phyloP scores from a whole-genome alignment of 2,329 filamentous ascomycete genomes.

The Scortechinia acanthostroma region DNA sequence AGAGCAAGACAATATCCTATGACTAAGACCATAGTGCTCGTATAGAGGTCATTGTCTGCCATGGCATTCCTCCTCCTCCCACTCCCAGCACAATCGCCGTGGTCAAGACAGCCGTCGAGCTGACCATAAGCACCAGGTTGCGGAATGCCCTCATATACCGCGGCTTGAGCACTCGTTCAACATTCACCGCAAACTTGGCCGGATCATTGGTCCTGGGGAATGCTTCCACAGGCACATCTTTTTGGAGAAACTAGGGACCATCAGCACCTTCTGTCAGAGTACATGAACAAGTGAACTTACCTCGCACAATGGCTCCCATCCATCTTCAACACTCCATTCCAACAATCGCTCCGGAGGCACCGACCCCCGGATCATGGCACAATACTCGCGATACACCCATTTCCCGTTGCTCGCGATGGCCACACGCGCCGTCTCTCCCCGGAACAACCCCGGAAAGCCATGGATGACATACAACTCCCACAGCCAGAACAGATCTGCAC shows the following conservation, averaged over 20 bases:
- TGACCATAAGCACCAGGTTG: no score
- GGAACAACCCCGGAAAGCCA: background rate
- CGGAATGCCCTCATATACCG: no score
- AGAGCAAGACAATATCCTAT: no score
- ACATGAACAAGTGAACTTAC: background rate
- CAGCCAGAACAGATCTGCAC: background rate
- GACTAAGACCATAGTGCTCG: no score
- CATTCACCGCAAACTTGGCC: no score
- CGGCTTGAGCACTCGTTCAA: no score
- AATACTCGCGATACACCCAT: slow-evolving; percentile 9
- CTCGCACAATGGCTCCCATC: slow-evolving; percentile 16
- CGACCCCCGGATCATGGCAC: slow-evolving; percentile 12
- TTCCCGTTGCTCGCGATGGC: background rate
- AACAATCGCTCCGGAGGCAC: slow-evolving; percentile 9
- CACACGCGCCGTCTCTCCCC: background rate
- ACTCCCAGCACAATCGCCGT: no score
- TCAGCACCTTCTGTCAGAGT: background rate
- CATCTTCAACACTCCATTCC: slow-evolving; percentile 16
- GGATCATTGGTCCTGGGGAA: slow-evolving; percentile 5
- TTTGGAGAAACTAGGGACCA: slow-evolving; percentile 3
- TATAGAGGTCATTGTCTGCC: no score
- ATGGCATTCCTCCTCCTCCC: no score
- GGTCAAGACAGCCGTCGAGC: no score
- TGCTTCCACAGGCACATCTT: slow-evolving; percentile 2
- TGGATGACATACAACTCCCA: background rate